These are phyloP conservation scores for Xylariaceae sp. DNA, from an alignment of 2,329 filamentous ascomycete species.

Conservation along the genomic window DNA sequence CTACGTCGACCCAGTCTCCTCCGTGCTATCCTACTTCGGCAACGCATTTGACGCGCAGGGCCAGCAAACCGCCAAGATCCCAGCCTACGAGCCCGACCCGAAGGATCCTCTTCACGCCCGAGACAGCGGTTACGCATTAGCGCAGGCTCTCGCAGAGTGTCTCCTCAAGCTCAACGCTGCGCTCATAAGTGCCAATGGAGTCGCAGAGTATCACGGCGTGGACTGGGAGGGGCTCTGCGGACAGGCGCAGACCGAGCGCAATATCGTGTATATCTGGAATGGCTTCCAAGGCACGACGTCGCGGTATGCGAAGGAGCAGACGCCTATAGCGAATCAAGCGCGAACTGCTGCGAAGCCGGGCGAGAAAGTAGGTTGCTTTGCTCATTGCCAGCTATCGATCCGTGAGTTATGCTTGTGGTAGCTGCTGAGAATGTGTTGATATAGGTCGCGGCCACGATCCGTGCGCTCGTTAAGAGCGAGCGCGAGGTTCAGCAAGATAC, in stretches of 20 bases:
- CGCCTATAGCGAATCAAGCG: slow-evolving; percentile 1
- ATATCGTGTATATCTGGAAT: background rate
- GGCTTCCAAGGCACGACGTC: background rate
- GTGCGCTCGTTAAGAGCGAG: background rate
- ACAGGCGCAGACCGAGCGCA: background rate
- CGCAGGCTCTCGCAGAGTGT: background rate
- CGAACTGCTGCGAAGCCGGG: background rate
- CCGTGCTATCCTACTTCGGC: background rate
- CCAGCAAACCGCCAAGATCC: background rate
- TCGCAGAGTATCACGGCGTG: background rate
- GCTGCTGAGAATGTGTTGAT: background rate
- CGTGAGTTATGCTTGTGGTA: background rate
- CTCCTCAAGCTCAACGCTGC: background rate
- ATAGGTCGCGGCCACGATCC: background rate
- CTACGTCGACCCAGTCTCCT: background rate
- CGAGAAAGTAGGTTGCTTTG: background rate
- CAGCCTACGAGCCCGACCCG: background rate
- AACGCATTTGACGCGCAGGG: background rate
- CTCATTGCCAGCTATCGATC: background rate
- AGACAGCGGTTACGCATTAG: slow-evolving; percentile 3
- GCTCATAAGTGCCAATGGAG: background rate
- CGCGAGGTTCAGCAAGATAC: background rate
- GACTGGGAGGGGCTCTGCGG: slow-evolving; percentile 3
- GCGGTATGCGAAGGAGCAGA: slow-evolving; percentile 1
- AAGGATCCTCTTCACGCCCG: slow-evolving; percentile 4